phyloP scores from a whole-genome alignment of 139 green algal species.

The Chlorella ohadii region DNA sequence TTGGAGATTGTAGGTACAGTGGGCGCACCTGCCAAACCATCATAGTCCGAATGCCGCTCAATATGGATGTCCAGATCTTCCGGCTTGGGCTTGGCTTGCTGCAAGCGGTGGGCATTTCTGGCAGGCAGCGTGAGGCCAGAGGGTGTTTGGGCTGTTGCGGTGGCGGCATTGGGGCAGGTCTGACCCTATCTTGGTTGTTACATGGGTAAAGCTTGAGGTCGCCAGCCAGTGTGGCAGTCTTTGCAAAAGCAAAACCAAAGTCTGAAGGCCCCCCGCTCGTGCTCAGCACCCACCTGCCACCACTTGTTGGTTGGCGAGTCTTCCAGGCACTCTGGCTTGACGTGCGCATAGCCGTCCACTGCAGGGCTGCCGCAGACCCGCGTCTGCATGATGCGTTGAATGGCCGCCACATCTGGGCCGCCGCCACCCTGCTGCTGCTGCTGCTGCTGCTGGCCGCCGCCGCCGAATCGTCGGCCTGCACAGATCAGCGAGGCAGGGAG shows the following conservation, averaged over 20 bases:
- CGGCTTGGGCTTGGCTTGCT: conserved; percentile 17
- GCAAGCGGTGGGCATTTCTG: too few relatives aligned
- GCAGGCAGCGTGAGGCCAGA: too few relatives aligned
- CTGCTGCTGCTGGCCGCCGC: background rate
- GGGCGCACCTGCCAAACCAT: conserved; percentile 70
- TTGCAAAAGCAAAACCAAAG: too few relatives aligned
- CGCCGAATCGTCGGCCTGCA: too few relatives aligned
- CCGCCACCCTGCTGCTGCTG: background rate
- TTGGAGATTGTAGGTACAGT: too few relatives aligned
- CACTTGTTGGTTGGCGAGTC: conserved; percentile 52
- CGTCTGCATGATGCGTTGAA: conserved; percentile 22
- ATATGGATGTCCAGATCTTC: conserved; percentile 48
- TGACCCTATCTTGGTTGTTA: too few relatives aligned
- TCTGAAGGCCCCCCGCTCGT: too few relatives aligned
- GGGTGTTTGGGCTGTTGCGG: too few relatives aligned
- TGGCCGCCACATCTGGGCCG: background rate
- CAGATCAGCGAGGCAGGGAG: background rate
- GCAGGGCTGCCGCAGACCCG: conserved; percentile 72
- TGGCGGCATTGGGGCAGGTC: too few relatives aligned
- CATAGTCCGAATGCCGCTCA: conserved; percentile 63
- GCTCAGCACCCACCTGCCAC: background rate
- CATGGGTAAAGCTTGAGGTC: too few relatives aligned
- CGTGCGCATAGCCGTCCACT: conserved; percentile 74
- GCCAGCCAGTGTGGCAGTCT: too few relatives aligned
- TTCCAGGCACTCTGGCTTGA: conserved; percentile 68